Percentiles rank a stretch among this genome's conserved stretches.
Evolutionary conservation across 2,329 filamentous ascomycete species (phyloP).

Genomic region (Trichoderma sp.): DNA sequence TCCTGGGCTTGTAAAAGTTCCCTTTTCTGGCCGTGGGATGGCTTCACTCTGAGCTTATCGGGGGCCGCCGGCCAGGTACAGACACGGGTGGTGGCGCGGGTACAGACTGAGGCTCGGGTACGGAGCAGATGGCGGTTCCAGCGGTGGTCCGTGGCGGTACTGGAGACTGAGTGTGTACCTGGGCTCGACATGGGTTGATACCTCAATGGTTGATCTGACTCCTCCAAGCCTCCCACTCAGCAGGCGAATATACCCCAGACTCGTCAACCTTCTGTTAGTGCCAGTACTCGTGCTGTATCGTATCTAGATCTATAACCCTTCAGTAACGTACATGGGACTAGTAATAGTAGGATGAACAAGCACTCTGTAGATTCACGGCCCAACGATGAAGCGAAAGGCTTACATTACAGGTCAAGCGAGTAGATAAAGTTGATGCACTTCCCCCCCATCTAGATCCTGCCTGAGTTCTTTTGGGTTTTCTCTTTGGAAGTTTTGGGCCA

Average conservation of each 20-base stretch:
- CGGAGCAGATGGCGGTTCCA: neutral
- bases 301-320: neutral
- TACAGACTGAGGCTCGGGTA: neutral
- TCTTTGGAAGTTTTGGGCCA: neutral
- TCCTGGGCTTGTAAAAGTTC: slow-evolving; percentile 7
- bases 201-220: neutral
- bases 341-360: neutral
- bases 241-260: neutral
- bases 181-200: neutral
- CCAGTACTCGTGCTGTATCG: neutral
- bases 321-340: neutral
- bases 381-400: neutral
- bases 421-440: slow-evolving; percentile 6
- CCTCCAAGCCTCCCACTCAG: neutral
- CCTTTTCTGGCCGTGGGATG: neutral
- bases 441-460: neutral
- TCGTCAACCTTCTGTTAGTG: neutral
- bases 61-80: neutral
- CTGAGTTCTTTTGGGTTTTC: neutral
- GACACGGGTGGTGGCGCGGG: neutral
- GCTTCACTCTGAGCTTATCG: neutral
- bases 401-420: neutral
- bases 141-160: neutral
- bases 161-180: neutral
- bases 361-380: neutral